Evolutionary conservation across 73 alveolate species (phyloP).

Genomic region (Effrenium voratum): DNA sequence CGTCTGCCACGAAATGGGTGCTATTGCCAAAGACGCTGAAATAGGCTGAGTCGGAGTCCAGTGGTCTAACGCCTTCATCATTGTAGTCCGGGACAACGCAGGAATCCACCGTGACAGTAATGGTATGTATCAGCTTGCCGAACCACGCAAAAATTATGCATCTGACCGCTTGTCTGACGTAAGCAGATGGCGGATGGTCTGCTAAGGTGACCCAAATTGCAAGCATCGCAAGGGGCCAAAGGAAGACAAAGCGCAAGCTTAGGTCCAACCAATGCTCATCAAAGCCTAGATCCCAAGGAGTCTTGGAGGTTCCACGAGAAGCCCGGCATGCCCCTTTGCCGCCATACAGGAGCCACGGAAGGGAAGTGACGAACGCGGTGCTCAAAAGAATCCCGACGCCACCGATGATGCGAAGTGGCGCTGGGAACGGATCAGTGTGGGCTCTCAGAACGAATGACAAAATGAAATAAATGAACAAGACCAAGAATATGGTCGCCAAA

Average conservation of each 20-base stretch:
- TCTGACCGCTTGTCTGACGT: slow-evolving; percentile 33
- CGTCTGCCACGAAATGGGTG: slow-evolving; percentile 37
- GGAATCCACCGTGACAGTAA: background rate
- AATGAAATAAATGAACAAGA: slow-evolving; percentile 12
- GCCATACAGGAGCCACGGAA: slow-evolving; percentile 38
- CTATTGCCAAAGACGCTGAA: background rate
- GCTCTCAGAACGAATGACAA: slow-evolving; percentile 29
- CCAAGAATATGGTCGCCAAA: background rate
- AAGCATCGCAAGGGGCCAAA: background rate
- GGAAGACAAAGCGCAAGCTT: slow-evolving; percentile 6
- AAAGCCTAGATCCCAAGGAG: slow-evolving; percentile 55
- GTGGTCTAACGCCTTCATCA: slow-evolving; percentile 5
- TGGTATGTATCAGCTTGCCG: slow-evolving; percentile 17
- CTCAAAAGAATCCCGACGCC: background rate
- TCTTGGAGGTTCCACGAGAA: slow-evolving; percentile 31
- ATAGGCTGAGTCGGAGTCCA: background rate
- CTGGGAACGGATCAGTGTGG: slow-evolving; percentile 16
- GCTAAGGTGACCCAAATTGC: background rate
- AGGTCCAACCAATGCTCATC: slow-evolving; percentile 44
- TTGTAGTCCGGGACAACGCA: slow-evolving; percentile 20
- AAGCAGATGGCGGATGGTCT: slow-evolving; percentile 66
- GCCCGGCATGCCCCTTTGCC: background rate
- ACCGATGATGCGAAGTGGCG: background rate
- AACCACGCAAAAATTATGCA: slow-evolving; percentile 15
- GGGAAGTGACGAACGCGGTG: background rate